These are phyloP conservation scores for Magnolia sinica DNA, from an alignment of 164 flowering plant species.

Conservation along the genomic window DNA sequence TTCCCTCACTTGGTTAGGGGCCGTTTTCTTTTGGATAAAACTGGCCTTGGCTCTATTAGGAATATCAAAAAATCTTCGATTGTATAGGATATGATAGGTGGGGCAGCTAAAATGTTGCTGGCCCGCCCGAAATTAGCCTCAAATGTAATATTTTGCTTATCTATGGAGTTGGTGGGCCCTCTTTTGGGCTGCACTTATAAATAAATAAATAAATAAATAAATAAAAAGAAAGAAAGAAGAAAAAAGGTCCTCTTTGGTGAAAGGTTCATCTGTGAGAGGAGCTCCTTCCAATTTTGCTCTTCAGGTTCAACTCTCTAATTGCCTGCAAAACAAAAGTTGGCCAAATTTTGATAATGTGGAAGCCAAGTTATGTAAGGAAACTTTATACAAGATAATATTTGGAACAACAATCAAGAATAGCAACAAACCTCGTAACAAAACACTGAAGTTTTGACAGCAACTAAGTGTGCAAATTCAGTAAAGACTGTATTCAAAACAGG, in stretches of 20 bases:
- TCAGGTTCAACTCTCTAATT: constrained; percentile 81
- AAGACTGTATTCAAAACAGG: constrained; percentile 96
- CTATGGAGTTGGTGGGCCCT: too few relatives aligned
- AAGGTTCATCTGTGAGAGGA: constrained; percentile 88
- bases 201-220: too few relatives aligned
- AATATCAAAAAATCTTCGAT: too few relatives aligned
- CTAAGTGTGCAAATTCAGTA: constrained; percentile 91
- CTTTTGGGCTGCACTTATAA: too few relatives aligned
- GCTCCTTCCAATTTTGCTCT: constrained; percentile 96
- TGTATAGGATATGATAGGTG: too few relatives aligned
- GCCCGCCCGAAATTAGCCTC: too few relatives aligned
- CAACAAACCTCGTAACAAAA: constrained; percentile 83
- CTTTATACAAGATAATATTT: background rate
- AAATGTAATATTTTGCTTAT: too few relatives aligned
- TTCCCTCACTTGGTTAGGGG: too few relatives aligned
- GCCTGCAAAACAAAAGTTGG: constrained; percentile 45
- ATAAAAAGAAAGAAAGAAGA: too few relatives aligned
- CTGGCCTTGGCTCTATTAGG: too few relatives aligned
- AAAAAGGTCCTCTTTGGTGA: constrained; percentile 44
- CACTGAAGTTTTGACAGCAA: constrained; percentile 91
- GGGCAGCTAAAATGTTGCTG: too few relatives aligned
- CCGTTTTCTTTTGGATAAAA: too few relatives aligned
- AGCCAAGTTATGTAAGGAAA: background rate
- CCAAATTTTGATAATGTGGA: background rate
- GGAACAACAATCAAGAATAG: constrained; percentile 4